A percentile compares a stretch with the other conserved stretches of the same genome.
Evolutionary conservation across 257 asterid species (phyloP).

Genomic region (Solanum lignicaule): DNA sequence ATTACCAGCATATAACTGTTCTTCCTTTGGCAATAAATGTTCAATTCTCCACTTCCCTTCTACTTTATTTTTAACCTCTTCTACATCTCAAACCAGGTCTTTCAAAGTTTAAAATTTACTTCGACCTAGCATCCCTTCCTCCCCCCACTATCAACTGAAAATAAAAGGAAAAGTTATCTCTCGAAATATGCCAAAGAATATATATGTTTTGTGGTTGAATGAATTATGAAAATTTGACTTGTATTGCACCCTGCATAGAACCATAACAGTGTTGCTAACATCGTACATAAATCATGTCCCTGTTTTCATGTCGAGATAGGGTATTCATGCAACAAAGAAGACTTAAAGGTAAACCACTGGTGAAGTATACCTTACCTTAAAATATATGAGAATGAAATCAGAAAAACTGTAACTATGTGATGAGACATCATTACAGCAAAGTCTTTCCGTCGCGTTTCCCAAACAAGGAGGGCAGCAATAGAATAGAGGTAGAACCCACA

Average conservation of each 20-base stretch:
- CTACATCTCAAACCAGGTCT: neutral
- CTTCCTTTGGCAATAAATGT: neutral
- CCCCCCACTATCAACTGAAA: neutral
- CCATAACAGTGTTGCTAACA: neutral
- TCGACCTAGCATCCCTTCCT: neutral
- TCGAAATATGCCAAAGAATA: neutral
- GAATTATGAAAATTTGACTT: neutral
- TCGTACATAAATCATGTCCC: neutral
- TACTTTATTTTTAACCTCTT: neutral
- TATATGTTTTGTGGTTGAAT: neutral
- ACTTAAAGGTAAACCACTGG: neutral
- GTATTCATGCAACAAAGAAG: neutral
- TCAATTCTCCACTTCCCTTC: neutral
- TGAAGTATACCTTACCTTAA: slow-evolving; percentile 41
- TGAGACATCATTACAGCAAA: slow-evolving; percentile 92
- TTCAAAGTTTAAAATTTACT: neutral
- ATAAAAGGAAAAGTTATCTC: neutral
- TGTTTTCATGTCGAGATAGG: neutral
- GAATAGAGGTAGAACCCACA: slow-evolving; percentile 86
- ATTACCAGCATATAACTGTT: neutral
- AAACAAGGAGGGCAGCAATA: slow-evolving; percentile 69
- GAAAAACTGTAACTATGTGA: slow-evolving; percentile 70
- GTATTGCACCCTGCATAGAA: neutral
- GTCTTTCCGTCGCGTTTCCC: slow-evolving; percentile 96
- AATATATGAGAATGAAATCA: slow-evolving; percentile 59